Evolutionary conservation across 495 filamentous ascomycete genomes (phyloP), one percentile per base, ranked within the genome.

Genomic region (Poronia punctata): DNA sequence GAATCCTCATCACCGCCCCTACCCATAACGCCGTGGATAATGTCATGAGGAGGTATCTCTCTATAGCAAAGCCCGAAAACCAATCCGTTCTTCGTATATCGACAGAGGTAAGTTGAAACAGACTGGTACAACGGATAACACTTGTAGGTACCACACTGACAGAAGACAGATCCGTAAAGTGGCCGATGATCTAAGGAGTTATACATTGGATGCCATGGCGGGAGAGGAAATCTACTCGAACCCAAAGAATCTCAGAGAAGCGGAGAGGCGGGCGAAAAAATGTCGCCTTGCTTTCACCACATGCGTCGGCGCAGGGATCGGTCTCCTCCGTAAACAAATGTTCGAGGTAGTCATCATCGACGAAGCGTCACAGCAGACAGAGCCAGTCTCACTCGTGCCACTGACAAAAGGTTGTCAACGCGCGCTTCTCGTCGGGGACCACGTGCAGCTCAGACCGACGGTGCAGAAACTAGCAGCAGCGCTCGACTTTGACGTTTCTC

Each of bases 1-100:
- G 66, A 22, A 61, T 74, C 15, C 50, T 72, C 4, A 64, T 74
- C 11, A 65, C 68, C 11, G 68, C 70, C 4, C 70, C 70, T 33
- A 72, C 70, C 1, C 70, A 74, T 48, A 73, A 72, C 41, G 70
- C 70, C 6, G 70, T 74, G 1, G 70, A 74, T 45, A 74, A 74
- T 35, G 59, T 74, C 10, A 59, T 74, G 59, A 52, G 60, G 25
- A 64, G 68, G 36, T 71, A 64, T 39, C 35, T 71, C 4, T 22
- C 35, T 2, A 36, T 52, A 5, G 36, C 18, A 7, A 48, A 37
- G n/a, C 14, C 26, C n/a, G 35, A 47, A 8, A 34, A 35, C 10
- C 37, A 35, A 20, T 29, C 26, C 11, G 46, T 65, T 4, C 38
- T 72, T 28, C 54, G 68, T 7, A 66, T 74, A 2, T 67, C 68